Conservation (phyloP, 2,329 filamentous ascomycete species). For the Fusarium nematophilum region DNA sequence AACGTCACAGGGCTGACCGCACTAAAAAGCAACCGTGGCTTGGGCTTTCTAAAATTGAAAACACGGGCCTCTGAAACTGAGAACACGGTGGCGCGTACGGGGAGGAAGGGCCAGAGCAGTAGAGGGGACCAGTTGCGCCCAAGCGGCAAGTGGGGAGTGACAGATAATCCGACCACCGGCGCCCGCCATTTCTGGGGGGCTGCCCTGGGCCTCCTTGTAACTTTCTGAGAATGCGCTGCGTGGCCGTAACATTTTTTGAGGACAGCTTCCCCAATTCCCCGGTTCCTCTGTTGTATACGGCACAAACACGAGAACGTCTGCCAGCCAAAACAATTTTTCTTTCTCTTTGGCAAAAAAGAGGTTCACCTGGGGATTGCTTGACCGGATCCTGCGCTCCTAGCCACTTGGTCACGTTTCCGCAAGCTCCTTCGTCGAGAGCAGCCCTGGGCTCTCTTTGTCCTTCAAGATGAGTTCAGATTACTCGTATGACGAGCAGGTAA, state of each 20-base stretch:
- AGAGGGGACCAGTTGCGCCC: slow-evolving; percentile 4
- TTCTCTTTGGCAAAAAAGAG: slow-evolving; percentile 26
- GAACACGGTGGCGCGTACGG: slow-evolving; percentile 51
- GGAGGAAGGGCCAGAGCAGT: slow-evolving; percentile 25
- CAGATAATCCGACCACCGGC: slow-evolving; percentile 51
- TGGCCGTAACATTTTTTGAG: slow-evolving; percentile 46
- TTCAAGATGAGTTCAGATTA: slow-evolving; percentile 90
- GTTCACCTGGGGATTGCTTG: slow-evolving; percentile 18
- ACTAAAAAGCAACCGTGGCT: slow-evolving; percentile 22
- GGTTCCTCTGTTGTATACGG: slow-evolving; percentile 13
- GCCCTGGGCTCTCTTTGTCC: slow-evolving; percentile 51
- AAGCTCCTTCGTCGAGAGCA: slow-evolving; percentile 38
- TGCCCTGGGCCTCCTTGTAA: slow-evolving; percentile 8
- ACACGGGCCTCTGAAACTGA: slow-evolving; percentile 32
- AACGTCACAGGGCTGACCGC: slow-evolving; percentile 32
- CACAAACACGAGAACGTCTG: slow-evolving; percentile 7
- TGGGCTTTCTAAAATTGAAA: slow-evolving; percentile 29
- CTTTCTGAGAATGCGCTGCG: slow-evolving; percentile 40
- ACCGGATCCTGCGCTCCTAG: slow-evolving; percentile 19
- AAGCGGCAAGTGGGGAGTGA: slow-evolving; percentile 41
- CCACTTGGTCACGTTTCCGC: slow-evolving; percentile 27
- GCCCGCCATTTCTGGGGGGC: slow-evolving; percentile 13
- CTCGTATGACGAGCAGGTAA: slow-evolving; percentile 93
- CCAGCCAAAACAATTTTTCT: slow-evolving; percentile 13
- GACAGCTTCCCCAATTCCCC: slow-evolving; percentile 36